A percentile compares a stretch with the other conserved stretches of the same genome.
Conservation (phyloP, 2,329 filamentous ascomycete species). For the Chaetomiaceae sp. region DNA sequence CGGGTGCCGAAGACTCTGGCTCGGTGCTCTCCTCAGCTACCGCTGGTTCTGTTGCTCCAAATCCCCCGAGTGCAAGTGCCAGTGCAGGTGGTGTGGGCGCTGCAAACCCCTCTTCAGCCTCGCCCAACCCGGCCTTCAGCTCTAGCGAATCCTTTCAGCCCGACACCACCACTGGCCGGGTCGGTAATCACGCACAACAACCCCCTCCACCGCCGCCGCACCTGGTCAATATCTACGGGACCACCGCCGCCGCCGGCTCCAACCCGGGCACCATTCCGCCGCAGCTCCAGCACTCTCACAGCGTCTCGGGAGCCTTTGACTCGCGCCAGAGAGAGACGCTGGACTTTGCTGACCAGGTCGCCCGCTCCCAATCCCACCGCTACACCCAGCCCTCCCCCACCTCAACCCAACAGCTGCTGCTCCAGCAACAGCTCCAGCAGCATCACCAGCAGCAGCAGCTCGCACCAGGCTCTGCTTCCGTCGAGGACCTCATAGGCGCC, state of each 20-base stretch:
- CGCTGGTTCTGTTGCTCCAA: slow-evolving; percentile 18
- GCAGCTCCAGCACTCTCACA: slow-evolving; percentile 38
- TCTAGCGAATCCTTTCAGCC: slow-evolving; percentile 44
- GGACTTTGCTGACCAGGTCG: slow-evolving; percentile 46
- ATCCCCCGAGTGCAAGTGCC: slow-evolving; percentile 15
- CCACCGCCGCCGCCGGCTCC: slow-evolving; percentile 24
- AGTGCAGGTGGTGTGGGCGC: slow-evolving; percentile 22
- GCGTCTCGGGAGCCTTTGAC: slow-evolving; percentile 27
- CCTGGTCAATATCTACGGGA: slow-evolving; percentile 28
- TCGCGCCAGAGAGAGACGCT: slow-evolving; percentile 28
- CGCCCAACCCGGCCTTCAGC: slow-evolving; percentile 41
- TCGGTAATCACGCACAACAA: slow-evolving; percentile 28
- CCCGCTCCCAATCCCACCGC: slow-evolving; percentile 49
- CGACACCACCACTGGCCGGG: slow-evolving; percentile 32
- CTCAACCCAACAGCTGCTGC: slow-evolving; percentile 22
- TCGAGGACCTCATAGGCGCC: slow-evolving; percentile 21
- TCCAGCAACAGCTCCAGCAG: slow-evolving; percentile 26
- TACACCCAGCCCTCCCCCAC: slow-evolving; percentile 33
- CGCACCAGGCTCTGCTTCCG: slow-evolving; percentile 18
- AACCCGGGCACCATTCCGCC: slow-evolving; percentile 31
- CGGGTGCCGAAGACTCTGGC: slow-evolving; percentile 27
- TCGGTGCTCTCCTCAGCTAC: slow-evolving; percentile 18
- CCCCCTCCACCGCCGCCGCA: slow-evolving; percentile 27
- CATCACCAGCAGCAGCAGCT: slow-evolving; percentile 13
- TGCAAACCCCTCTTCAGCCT: slow-evolving; percentile 41